A percentile compares a stretch with the other conserved stretches of the same genome.
Conservation (phyloP, 2,329 filamentous ascomycete species). For the Calycina marina region DNA sequence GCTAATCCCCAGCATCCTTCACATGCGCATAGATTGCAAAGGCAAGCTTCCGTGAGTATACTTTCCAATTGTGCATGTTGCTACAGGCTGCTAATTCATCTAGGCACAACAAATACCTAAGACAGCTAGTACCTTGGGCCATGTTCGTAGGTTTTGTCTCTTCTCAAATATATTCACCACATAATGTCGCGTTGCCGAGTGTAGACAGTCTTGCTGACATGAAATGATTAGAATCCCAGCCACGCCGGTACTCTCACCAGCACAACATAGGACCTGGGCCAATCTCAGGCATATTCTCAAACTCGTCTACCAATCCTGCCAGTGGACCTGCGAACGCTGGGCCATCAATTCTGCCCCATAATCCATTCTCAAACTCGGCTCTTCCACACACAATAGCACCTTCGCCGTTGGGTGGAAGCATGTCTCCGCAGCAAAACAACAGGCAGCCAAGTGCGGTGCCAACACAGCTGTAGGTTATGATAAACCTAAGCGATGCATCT, state of each 20-base stretch:
- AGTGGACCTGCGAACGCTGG: slow-evolving; percentile 14
- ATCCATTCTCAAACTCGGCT: slow-evolving; percentile 18
- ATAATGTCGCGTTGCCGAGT: too few species aligned
- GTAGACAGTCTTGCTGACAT: too few species aligned
- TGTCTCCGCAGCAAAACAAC: slow-evolving; percentile 17
- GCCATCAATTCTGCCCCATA: slow-evolving; percentile 18
- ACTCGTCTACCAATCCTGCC: slow-evolving; percentile 13
- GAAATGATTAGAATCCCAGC: slow-evolving; percentile 14
- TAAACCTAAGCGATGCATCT: too few species aligned
- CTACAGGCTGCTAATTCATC: too few species aligned
- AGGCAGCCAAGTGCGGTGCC: too few species aligned
- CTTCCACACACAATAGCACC: slow-evolving; percentile 18
- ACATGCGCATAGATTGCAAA: slow-evolving; percentile 32
- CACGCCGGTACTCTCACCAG: slow-evolving; percentile 27
- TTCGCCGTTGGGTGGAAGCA: slow-evolving; percentile 20
- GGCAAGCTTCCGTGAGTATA: slow-evolving; percentile 24
- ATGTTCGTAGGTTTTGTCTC: too few species aligned
- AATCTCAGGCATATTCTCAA: slow-evolving; percentile 22
- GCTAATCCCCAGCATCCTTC: slow-evolving; percentile 74
- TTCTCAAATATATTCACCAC: too few species aligned
- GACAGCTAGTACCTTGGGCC: too few species aligned
- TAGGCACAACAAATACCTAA: slow-evolving; percentile 25
- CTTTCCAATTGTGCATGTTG: too few species aligned
- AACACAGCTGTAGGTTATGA: too few species aligned
- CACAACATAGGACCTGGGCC: slow-evolving; percentile 14